Evolutionary conservation across 805 yeast species (phyloP).

Genomic region (Cyberlindnera nakhonratchasimensis): DNA sequence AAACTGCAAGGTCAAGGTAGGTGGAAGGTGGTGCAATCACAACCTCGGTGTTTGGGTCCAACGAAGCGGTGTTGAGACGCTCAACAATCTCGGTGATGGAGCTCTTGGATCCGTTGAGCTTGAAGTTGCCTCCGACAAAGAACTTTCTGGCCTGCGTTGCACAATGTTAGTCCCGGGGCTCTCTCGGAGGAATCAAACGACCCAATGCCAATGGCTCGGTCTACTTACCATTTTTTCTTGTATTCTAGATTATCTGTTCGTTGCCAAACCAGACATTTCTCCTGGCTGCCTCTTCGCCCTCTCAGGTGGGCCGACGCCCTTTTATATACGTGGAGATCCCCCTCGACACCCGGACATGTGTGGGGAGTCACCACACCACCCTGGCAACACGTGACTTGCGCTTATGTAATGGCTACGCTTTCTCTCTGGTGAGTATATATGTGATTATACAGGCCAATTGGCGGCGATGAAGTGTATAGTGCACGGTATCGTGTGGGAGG

Average conservation of each 20-base stretch:
- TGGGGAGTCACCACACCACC: slow-evolving; percentile 1
- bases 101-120: slow-evolving; percentile 92
- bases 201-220: not conserved
- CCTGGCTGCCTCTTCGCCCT: no score
- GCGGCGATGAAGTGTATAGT: no score
- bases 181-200: not conserved
- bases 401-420: no score
- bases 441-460: no score
- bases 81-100: slow-evolving; percentile 82
- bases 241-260: not conserved
- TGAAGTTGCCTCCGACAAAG: slow-evolving; percentile 99
- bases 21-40: slow-evolving; percentile 97
- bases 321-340: not conserved
- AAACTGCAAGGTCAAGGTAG: slow-evolving; percentile 75
- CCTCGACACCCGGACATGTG: no score
- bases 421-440: not conserved
- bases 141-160: slow-evolving; percentile 68
- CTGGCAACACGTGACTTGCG: not conserved
- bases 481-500: no score
- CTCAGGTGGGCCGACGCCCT: not conserved
- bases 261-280: no score
- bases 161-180: not conserved
- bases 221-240: not conserved
- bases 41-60: slow-evolving; percentile 81
- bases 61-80: slow-evolving; percentile 71